phyloP scores from a whole-genome alignment of 306 rosid species.

The Comarum palustre region DNA sequence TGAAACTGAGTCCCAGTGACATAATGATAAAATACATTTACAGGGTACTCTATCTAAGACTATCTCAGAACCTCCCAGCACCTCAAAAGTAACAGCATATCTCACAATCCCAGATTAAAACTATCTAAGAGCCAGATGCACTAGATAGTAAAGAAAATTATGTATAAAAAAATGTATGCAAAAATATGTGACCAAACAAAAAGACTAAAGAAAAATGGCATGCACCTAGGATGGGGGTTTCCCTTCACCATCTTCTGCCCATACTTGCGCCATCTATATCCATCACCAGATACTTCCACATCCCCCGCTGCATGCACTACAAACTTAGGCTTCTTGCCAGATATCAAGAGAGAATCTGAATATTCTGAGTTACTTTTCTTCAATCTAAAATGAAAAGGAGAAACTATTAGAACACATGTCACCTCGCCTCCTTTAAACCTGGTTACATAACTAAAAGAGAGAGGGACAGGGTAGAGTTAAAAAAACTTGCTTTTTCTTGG shows the following conservation, averaged over 20 bases:
- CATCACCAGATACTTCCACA: slow-evolving; percentile 91
- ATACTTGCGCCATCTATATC: slow-evolving; percentile 96
- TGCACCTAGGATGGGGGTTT: slow-evolving; percentile 83
- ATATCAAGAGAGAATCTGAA: slow-evolving; percentile 45
- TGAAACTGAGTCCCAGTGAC: not conserved
- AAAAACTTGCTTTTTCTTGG: slow-evolving; percentile 65
- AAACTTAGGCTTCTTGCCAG: slow-evolving; percentile 68
- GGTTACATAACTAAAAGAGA: not conserved
- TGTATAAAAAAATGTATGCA: not conserved
- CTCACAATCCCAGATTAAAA: not conserved
- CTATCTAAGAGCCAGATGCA: not conserved
- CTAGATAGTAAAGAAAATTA: not conserved
- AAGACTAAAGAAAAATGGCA: not conserved
- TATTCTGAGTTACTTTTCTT: slow-evolving; percentile 55
- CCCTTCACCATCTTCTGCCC: slow-evolving; percentile 99
- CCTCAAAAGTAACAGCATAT: not conserved
- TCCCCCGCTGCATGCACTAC: slow-evolving; percentile 93
- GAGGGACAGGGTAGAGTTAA: not conserved
- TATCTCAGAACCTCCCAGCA: not conserved
- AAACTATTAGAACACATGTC: slow-evolving; percentile 25
- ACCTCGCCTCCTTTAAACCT: slow-evolving; percentile 17
- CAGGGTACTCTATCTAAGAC: not conserved
- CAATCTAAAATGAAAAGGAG: slow-evolving; percentile 54
- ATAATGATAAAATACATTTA: not conserved
- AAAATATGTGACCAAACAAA: not conserved